Evolutionary conservation across 129 eudicot species (phyloP).

Genomic region (Cynara cardunculus): DNA sequence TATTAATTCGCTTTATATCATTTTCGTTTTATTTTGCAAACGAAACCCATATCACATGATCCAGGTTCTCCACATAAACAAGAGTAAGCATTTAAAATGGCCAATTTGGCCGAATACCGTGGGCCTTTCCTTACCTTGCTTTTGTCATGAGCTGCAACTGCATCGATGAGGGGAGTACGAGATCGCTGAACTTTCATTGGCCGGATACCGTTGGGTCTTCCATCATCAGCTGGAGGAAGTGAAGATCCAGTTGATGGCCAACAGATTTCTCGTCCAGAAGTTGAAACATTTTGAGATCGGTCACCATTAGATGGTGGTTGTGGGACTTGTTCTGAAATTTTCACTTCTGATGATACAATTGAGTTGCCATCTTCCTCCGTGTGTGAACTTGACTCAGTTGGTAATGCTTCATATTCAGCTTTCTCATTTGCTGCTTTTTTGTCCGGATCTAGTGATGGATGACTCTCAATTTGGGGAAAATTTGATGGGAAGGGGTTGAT

Average conservation of each 20-base stretch:
- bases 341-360: conserved; percentile 17
- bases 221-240: conserved; percentile 36
- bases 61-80: background rate
- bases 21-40: background rate
- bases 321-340: conserved; percentile 15
- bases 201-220: conserved; percentile 38
- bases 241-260: conserved; percentile 30
- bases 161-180: conserved; percentile 77
- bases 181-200: conserved; percentile 62
- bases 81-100: background rate
- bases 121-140: conserved; percentile 51
- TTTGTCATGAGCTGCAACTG: conserved; percentile 78
- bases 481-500: conserved; percentile 23
- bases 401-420: conserved; percentile 12
- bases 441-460: background rate
- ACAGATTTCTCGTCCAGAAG: conserved; percentile 34
- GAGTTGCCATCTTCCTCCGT: conserved; percentile 5
- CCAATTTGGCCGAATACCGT: too few species aligned
- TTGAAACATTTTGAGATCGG: conserved; percentile 26
- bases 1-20: background rate
- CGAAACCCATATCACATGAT: background rate
- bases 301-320: conserved; percentile 27
- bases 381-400: conserved; percentile 8
- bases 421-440: conserved; percentile 10
- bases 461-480: conserved; percentile 19